Evolutionary conservation across 2,329 filamentous ascomycete species (phyloP).

Genomic region (Atkinsonella hypoxylon): DNA sequence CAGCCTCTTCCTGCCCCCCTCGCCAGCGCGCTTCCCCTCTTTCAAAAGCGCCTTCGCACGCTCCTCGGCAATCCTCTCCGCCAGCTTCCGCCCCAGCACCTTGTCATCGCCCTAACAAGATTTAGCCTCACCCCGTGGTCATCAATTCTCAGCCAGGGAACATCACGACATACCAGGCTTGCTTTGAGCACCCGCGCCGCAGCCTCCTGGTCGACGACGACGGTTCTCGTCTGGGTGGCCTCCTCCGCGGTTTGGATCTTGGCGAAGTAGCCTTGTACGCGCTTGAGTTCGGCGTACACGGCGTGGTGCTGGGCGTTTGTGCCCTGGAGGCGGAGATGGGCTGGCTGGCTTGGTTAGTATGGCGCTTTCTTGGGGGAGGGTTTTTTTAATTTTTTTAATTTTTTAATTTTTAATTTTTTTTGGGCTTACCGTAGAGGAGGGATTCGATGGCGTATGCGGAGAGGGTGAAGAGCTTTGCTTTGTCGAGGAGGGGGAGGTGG

Average conservation of each 20-base stretch:
- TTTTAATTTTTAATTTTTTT: too few species aligned
- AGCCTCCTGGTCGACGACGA: constrained; percentile 59
- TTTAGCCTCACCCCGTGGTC: too few species aligned
- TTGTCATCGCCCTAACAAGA: constrained; percentile 35
- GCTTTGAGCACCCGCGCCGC: constrained; percentile 73
- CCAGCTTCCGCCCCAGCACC: constrained; percentile 36
- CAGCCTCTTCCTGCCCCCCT: constrained; percentile 12
- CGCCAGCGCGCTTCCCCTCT: constrained; percentile 31
- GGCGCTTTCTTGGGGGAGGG: too few species aligned
- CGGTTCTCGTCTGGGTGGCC: constrained; percentile 37
- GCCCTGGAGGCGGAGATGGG: constrained; percentile 67
- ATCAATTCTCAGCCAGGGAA: too few species aligned
- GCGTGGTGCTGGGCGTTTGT: constrained; percentile 73
- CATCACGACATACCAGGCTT: constrained; percentile 49
- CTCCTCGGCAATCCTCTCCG: constrained; percentile 45
- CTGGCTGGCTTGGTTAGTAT: constrained; percentile 18
- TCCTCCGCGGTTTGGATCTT: constrained; percentile 76
- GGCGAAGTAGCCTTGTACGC: constrained; percentile 81
- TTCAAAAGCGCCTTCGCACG: constrained; percentile 39
- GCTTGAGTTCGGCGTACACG: constrained; percentile 72
- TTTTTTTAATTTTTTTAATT: too few species aligned
- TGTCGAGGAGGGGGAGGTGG: constrained; percentile 83
- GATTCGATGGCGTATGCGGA: constrained; percentile 84
- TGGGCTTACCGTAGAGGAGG: constrained; percentile 72
- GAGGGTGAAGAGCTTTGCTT: constrained; percentile 86